phyloP scores from a whole-genome alignment of 352 stramenopile species.

The Salisapilia sapeloensis region DNA sequence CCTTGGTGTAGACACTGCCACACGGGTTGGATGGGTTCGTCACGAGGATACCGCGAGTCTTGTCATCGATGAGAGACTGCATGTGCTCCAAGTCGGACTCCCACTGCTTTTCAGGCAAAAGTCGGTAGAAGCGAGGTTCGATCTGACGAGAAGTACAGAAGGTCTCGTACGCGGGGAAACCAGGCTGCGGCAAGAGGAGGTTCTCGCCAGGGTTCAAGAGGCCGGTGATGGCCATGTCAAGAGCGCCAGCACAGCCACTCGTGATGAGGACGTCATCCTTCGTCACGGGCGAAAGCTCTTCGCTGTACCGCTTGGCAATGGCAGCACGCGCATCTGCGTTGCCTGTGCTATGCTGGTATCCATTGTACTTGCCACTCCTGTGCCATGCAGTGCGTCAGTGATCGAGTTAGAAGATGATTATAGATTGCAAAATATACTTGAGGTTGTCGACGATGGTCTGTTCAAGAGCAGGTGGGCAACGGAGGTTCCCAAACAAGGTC shows the following conservation, averaged over 20 bases:
- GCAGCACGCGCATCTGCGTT: slow-evolving; percentile 65
- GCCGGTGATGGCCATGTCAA: slow-evolving; percentile 86
- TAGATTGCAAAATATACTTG: slow-evolving; percentile 9
- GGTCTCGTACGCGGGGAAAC: slow-evolving; percentile 92
- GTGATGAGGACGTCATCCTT: slow-evolving; percentile 89
- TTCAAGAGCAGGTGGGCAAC: slow-evolving; percentile 77
- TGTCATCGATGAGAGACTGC: slow-evolving; percentile 67
- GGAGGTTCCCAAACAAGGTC: slow-evolving; percentile 84
- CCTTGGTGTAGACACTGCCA: slow-evolving; percentile 86
- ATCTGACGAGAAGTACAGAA: slow-evolving; percentile 87
- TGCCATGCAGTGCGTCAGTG: not conserved
- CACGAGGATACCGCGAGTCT: slow-evolving; percentile 84
- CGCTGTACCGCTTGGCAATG: slow-evolving; percentile 78
- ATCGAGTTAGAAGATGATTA: not conserved
- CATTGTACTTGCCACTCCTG: slow-evolving; percentile 75
- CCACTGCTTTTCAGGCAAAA: slow-evolving; percentile 81
- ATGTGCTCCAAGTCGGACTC: slow-evolving; percentile 87
- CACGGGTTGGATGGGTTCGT: slow-evolving; percentile 89
- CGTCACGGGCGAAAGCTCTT: slow-evolving; percentile 26
- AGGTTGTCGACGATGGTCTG: slow-evolving; percentile 53
- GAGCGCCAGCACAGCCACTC: slow-evolving; percentile 85
- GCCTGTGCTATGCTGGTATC: slow-evolving; percentile 88
- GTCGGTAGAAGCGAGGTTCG: slow-evolving; percentile 83
- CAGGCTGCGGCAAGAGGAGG: slow-evolving; percentile 86
- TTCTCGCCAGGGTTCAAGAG: slow-evolving; percentile 83